Conservation (phyloP, 176 grass and related monocot species). For the Musa beccarii region DNA sequence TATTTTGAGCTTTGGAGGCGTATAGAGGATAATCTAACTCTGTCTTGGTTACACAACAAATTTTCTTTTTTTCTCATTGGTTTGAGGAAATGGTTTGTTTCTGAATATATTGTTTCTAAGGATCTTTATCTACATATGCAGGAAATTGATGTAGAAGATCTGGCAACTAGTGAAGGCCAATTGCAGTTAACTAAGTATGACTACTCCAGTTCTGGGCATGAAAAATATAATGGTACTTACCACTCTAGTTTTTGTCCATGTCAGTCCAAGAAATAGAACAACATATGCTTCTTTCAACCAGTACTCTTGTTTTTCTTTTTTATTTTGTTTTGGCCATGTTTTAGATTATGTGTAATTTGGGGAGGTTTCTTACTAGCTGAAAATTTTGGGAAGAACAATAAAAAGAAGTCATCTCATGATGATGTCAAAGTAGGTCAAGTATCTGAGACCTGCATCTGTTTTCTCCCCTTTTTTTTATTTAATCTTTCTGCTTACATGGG, state of each 20-base stretch:
- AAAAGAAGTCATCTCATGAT: background rate
- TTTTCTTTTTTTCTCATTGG: too few species aligned
- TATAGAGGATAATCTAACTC: too few species aligned
- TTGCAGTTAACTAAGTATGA: constrained; percentile 42
- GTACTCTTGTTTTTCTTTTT: background rate
- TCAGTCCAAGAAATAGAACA: background rate
- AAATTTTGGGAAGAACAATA: background rate
- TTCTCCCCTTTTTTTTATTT: background rate
- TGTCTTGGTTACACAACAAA: too few species aligned
- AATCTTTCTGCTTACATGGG: background rate
- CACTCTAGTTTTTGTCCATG: background rate
- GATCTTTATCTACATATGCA: too few species aligned
- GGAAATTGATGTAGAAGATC: constrained; percentile 17
- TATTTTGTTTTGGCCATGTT: background rate
- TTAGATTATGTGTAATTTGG: constrained; percentile 1
- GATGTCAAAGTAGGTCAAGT: background rate
- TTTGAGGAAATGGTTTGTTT: too few species aligned
- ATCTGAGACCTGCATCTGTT: background rate
- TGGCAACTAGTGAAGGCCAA: constrained; percentile 10
- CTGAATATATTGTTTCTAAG: too few species aligned
- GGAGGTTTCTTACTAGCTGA: background rate
- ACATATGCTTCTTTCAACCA: background rate
- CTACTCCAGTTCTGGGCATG: constrained; percentile 37
- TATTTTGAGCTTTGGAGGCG: too few species aligned
- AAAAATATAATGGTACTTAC: background rate